Evolutionary conservation across 1,284 basidiomycete species (phyloP), one percentile per base, ranked within the genome.

Genomic region (Tilletia indica): DNA sequence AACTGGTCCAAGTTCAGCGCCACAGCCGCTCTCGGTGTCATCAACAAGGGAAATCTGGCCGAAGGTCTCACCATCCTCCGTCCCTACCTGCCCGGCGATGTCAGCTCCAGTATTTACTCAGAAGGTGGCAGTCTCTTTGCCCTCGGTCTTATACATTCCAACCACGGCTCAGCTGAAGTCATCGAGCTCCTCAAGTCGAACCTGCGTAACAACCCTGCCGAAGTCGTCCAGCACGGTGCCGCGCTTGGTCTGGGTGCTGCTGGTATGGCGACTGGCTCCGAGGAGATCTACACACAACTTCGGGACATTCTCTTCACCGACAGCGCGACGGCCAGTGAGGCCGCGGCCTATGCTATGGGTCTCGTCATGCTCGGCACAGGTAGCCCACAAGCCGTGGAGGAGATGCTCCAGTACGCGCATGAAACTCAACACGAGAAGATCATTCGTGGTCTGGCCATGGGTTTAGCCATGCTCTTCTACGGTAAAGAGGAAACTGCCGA

Each of bases 1-100:
- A 84, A 84, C 73, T 84, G 83, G 83, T 80, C 77, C 77, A 84
- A 84, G 73, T 84, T 84, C 70, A 83, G 82, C 11, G 83, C 83
- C 21, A 84, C 83, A 16, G 82, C 83, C 16, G 83, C 83, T 21
- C 76, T 84, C 31, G 83, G 83, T 61, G 82, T 84, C 54, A 77
- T 84, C 73, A 80, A 84, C 75, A 82, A 82, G 72, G 83, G 83
- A 68, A 82, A 82, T 73, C 75, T 84, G 51, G 77, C 77, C 69
- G 81, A 83, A 72, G 80, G 82, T 64, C 74, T 83, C 69, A 76
- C 70, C 73, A 79, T 84, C 68, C 76, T 84, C 34, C 76, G 78
- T 1, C 83, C 83, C 21, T 84, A 84, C 73, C 77, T 84, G 47
- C 83, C 83, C 2, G 78, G 81, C 67, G 82, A 83, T 70, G 73